Evolutionary conservation across 371 early-diverging fungal genomes (phyloP), one percentile per base, ranked within the genome.

Genomic region (Mortierella sp.): DNA sequence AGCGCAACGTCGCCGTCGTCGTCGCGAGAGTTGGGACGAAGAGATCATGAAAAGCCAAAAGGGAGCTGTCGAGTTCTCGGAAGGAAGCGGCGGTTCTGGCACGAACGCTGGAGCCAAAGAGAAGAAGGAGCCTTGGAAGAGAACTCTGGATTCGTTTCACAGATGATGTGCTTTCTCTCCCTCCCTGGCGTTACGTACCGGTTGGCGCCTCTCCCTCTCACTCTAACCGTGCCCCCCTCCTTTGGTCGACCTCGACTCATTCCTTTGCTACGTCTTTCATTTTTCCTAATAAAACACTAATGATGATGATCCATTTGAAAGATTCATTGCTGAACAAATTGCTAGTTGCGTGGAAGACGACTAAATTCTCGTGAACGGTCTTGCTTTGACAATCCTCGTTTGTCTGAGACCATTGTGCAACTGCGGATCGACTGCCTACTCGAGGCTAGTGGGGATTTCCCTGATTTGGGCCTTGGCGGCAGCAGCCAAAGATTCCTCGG

Each of bases 121-220:
- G 55, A 69, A 54, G 41, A 69, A 46, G 21, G 66, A 70, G 23
- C 43, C 62, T 5, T 76, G 65, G 65, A 38, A 61, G 26, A 69
- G 65, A 63, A 64, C 61, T 58, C 54, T 76, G 47, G 78, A 66
- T 31, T 27, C 70, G 66, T 66, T 66, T 66, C 76, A 69, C 67
- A 39, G 5, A 19, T 38, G 41, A 19, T 4, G 28, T 49, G 23
- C 4, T 26, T 2, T 16, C 23, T 28, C 27, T 3, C 21, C 3
- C 16, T 26, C 49, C 13, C 49, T 26, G 16, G 12, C 47, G 16
- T 46, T 49, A 26, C 46, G 8, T 46, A 46, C n/a, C n/a, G n/a
- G n/a, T n/a, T n/a, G n/a, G n/a, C n/a, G n/a, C n/a, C n/a, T n/a
- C n/a, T n/a, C n/a, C n/a, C n/a, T n/a, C n/a, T n/a, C n/a, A n/a